Percentiles rank a stretch among this genome's conserved stretches.
Evolutionary conservation across 352 stramenopile species (phyloP).

Genomic region (Plasmopara muralis): DNA sequence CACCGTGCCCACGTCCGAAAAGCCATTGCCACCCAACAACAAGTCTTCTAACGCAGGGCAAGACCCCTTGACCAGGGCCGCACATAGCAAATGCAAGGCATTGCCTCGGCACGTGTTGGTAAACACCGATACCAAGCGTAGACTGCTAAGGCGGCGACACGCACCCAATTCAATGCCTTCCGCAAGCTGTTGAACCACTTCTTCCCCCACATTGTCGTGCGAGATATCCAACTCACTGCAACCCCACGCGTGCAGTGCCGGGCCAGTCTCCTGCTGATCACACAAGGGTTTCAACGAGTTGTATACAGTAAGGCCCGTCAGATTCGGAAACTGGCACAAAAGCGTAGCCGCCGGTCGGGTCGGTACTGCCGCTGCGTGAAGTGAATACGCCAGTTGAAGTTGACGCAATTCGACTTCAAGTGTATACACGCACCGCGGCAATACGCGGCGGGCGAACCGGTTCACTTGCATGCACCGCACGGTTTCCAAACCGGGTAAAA

Average conservation of each 20-base stretch:
- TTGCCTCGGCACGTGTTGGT: slow-evolving; percentile 75
- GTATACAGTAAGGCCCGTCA: slow-evolving; percentile 48
- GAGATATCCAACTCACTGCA: slow-evolving; percentile 75
- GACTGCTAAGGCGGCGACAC: slow-evolving; percentile 41
- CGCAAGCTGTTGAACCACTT: slow-evolving; percentile 58
- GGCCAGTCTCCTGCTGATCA: slow-evolving; percentile 42
- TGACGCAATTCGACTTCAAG: slow-evolving; percentile 49
- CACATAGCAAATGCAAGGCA: slow-evolving; percentile 55
- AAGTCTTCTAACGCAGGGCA: slow-evolving; percentile 60
- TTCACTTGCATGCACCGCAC: slow-evolving; percentile 58
- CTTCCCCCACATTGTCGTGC: slow-evolving; percentile 64
- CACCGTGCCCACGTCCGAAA: slow-evolving; percentile 67
- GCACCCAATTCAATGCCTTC: slow-evolving; percentile 58
- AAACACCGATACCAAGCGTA: slow-evolving; percentile 71
- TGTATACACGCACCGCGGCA: slow-evolving; percentile 53
- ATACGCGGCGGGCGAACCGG: slow-evolving; percentile 45
- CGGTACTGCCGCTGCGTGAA: slow-evolving; percentile 15
- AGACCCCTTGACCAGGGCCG: slow-evolving; percentile 56
- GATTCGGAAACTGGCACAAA: slow-evolving; percentile 50
- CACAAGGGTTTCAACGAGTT: slow-evolving; percentile 49
- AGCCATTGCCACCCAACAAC: slow-evolving; percentile 64
- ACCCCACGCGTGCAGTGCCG: slow-evolving; percentile 65
- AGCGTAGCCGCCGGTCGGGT: slow-evolving; percentile 30
- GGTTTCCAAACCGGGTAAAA: slow-evolving; percentile 57
- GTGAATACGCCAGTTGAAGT: slow-evolving; percentile 36